phyloP scores from a whole-genome alignment of 2,329 filamentous ascomycete genomes.

The Amauroascus verrucosus region DNA sequence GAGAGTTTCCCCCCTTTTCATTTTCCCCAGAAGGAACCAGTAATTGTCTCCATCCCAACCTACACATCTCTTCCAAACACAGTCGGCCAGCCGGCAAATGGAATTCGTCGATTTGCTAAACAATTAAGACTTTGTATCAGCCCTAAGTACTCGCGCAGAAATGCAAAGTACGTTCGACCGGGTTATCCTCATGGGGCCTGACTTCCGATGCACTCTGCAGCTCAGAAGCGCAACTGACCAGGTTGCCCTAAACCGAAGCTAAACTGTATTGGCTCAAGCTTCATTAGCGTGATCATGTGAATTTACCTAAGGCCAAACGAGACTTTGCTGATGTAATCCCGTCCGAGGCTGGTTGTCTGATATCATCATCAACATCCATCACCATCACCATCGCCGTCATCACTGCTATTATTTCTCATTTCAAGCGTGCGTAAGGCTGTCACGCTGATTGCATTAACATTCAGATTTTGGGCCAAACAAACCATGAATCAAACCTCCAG shows the following conservation, averaged over 20 bases:
- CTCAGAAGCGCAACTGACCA: not conserved
- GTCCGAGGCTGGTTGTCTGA: not conserved
- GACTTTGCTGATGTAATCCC: not conserved
- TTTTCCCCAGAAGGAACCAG: constrained; percentile 3
- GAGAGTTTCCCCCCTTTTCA: constrained; percentile 13
- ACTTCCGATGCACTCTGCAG: not conserved
- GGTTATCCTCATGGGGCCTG: not conserved
- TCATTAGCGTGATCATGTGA: not conserved
- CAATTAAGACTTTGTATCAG: too few relatives aligned
- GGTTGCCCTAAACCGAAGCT: not conserved
- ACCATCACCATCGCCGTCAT: not conserved
- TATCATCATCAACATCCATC: not conserved
- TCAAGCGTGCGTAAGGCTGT: not conserved
- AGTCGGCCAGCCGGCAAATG: not conserved
- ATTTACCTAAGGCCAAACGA: not conserved
- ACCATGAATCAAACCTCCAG: not conserved
- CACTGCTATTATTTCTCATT: not conserved
- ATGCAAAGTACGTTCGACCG: too few relatives aligned
- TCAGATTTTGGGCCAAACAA: not conserved
- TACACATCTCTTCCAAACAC: not conserved
- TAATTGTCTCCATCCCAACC: not conserved
- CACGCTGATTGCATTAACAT: not conserved
- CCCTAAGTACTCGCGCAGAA: too few relatives aligned
- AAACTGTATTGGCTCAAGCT: not conserved
- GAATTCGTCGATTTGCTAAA: too few relatives aligned